Evolutionary conservation across 768 basidiomycete genomes (phyloP).

Genomic region (Leccinum pellstonianum): DNA sequence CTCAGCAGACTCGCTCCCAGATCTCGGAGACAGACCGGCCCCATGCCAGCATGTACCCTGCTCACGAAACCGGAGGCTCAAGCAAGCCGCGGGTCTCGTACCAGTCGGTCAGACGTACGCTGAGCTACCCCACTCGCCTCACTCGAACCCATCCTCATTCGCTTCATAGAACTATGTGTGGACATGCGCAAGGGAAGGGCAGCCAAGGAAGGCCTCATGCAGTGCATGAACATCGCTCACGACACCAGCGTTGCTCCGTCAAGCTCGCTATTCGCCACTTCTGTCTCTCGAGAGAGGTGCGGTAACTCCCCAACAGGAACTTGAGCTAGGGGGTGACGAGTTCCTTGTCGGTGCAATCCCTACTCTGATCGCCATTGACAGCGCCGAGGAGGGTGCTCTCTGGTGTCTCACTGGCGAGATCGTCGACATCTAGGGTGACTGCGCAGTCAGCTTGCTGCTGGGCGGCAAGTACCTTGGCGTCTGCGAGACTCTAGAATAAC

Average conservation of each 20-base stretch:
- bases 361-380: background rate
- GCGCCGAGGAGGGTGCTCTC: background rate
- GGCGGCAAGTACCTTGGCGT: background rate
- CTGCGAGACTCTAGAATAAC: conserved; percentile 65
- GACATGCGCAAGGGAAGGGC: too few relatives aligned
- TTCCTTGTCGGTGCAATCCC: conserved; percentile 24
- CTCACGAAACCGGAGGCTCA: conserved; percentile 88
- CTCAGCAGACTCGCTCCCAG: too few relatives aligned
- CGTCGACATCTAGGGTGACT: conserved; percentile 73
- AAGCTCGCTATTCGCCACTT: too few relatives aligned
- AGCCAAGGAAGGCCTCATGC: too few relatives aligned
- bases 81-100: conserved; percentile 90
- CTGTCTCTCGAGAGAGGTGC: too few relatives aligned
- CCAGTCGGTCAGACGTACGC: conserved; percentile 89
- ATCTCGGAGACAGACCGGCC: too few relatives aligned
- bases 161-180: too few relatives aligned
- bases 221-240: too few relatives aligned
- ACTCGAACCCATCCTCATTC: too few relatives aligned
- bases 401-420: conserved; percentile 63
- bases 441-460: background rate
- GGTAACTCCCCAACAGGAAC: background rate
- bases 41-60: too few relatives aligned
- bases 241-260: too few relatives aligned
- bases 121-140: too few relatives aligned
- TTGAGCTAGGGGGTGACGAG: background rate